Evolutionary conservation across 495 filamentous ascomycete genomes (phyloP), one percentile per base, ranked within the genome.

Genomic region (Hypoxylon fuscum): DNA sequence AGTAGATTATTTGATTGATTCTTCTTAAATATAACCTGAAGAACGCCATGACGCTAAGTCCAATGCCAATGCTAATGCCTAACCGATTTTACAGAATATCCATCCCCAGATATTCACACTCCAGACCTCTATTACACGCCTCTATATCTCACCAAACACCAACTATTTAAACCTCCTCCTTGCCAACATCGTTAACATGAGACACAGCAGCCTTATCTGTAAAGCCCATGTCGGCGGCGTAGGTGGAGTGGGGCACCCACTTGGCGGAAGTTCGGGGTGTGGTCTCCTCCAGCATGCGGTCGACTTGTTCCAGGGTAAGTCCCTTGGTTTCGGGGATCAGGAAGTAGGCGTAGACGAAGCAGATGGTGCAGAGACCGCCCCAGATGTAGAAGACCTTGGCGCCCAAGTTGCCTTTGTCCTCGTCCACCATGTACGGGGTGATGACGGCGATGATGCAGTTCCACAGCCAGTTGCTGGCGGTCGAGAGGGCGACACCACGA

Each of bases 401-500:
- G 57, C 83, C 83, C 43, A 93, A 77, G 75, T 91, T 87, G 66
- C 82, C 88, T 60, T 83, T 75, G 46, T 83, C 78, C 22, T 68
- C 54, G 69, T 84, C 86, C 23, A 89, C 85, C 81, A 93, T 86
- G 82, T 91, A 92, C n/a, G 90, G 90, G 17, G 87, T 91, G 70
- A 92, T 89, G 75, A 89, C 83, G 76, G 53, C 68, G 27, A 69
- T 71, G 41, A 64, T 66, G 48, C 54, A 62, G 80, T 94, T 92
- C 89, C 89, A 93, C 63, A 93, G 85, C 91, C 91, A 95, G 82
- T 95, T 95, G 69, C 87, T 90, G 55, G 90, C 87, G 43, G 91
- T 93, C 18, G 89, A 90, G 43, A 95, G 81, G 50, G 82, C 89
- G 48, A 94, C 90, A 73, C 90, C 90, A 45, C 88, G 87, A 15